A percentile compares a stretch with the other conserved stretches of the same genome.
phyloP scores from a whole-genome alignment of 2,329 filamentous ascomycete species.

The Eutypa lata region DNA sequence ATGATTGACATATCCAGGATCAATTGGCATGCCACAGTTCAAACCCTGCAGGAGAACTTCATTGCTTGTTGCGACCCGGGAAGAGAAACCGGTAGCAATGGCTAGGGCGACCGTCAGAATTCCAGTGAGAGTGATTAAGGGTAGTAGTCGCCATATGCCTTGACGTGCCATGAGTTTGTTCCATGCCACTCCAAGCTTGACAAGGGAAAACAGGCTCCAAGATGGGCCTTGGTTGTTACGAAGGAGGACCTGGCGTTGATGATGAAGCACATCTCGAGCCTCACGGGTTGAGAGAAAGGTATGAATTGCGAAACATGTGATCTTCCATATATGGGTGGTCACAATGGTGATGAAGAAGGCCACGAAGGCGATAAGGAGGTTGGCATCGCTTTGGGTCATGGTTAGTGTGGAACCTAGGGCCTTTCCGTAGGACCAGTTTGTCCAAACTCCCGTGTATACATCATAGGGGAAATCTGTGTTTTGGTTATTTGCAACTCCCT shows the following conservation, averaged over 20 bases:
- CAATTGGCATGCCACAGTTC: conserved; percentile 5
- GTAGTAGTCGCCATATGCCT: not conserved
- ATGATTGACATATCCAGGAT: not conserved
- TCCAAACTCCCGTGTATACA: conserved; percentile 29
- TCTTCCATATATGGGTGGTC: conserved; percentile 17
- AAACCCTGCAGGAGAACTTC: not conserved
- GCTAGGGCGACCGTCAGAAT: conserved; percentile 1
- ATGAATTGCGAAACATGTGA: conserved; percentile 17
- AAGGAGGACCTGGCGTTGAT: conserved; percentile 23
- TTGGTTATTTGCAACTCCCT: no score
- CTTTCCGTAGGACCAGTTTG: conserved; percentile 27
- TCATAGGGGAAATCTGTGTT: conserved; percentile 1
- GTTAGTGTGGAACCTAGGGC: conserved; percentile 31
- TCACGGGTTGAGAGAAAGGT: conserved; percentile 9
- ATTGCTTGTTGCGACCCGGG: conserved; percentile 4
- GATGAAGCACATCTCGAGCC: conserved; percentile 21
- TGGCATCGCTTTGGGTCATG: conserved; percentile 23
- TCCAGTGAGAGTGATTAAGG: not conserved
- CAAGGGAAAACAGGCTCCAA: conserved; percentile 2
- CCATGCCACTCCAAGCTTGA: conserved; percentile 12
- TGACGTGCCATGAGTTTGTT: not conserved
- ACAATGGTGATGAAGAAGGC: conserved; percentile 28
- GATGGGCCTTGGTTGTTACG: conserved; percentile 12
- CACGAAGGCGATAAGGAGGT: conserved; percentile 31
- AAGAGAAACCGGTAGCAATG: conserved; percentile 4